Evolutionary conservation across 257 asterid genomes (phyloP).

Genomic region (Plantago major): DNA sequence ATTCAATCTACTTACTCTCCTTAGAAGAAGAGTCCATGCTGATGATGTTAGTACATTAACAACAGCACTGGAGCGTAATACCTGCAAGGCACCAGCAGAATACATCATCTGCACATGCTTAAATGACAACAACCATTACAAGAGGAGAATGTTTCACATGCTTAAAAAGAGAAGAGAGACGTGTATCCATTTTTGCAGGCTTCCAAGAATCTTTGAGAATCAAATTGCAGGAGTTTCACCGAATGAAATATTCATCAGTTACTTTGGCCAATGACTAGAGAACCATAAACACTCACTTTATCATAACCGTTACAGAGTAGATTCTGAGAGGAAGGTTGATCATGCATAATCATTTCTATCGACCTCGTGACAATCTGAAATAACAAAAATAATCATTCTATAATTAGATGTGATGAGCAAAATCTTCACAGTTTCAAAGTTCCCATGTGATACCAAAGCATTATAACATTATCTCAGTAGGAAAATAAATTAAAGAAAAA

Average conservation of each 20-base stretch:
- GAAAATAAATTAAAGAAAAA: too few species aligned
- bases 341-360: constrained; percentile 47
- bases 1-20: constrained; percentile 43
- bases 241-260: too few species aligned
- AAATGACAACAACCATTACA: not conserved
- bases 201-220: too few species aligned
- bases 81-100: constrained; percentile 33
- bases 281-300: constrained; percentile 36
- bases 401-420: not conserved
- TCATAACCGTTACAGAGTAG: constrained; percentile 52
- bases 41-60: constrained; percentile 53
- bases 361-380: constrained; percentile 64
- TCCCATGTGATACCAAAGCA: not conserved
- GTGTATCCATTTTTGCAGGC: too few species aligned
- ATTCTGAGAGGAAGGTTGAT: constrained; percentile 42
- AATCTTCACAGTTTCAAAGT: not conserved
- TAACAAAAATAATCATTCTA: constrained; percentile 8
- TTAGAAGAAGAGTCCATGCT: constrained; percentile 58
- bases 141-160: not conserved
- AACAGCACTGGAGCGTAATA: constrained; percentile 36
- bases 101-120: not conserved
- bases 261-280: not conserved
- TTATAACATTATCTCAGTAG: too few species aligned
- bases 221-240: too few species aligned
- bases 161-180: too few species aligned